Evolutionary conservation across 192 early-diverging fungal genomes (phyloP), one percentile per base, ranked within the genome.

Genomic region (Rhizophagus sp.): DNA sequence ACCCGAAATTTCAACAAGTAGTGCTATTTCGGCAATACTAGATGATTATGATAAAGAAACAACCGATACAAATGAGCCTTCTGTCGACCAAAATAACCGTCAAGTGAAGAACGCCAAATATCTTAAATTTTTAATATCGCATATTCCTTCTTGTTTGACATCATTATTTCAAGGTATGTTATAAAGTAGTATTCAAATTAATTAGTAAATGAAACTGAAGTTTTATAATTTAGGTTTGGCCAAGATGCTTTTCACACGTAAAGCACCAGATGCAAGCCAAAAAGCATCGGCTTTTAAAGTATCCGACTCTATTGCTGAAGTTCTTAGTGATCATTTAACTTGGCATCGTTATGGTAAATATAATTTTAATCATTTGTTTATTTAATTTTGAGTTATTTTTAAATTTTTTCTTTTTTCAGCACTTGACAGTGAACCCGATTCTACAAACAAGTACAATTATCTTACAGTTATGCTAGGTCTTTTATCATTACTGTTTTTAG

Each of bases 71-170:
- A 71, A 63, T 17, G 79, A 69, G 4, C 82, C 82, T 22, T 70
- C 73, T 2, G 79, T 85, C 30, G 85, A 89, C 36, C 83, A 79
- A 11, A 90, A 90, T 39, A 88, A 93, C 70, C 86, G 82, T n/a
- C 86, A 87, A n/a, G 88, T 91, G 41, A 87, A 88, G 80, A 95
- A 95, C 75, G 87, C 89, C 17, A 89, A 90, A 44, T 87, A 83
- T 66, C 89, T 94, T 67, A 90, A 89, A 74, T 83, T 89, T 63
- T 83, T 94, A 15, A 83, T 95, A 17, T 89, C 87, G 1, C 88
- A 95, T 70, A 92, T 94, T 34, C 91, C 92, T 27, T 83, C 84
- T 15, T 86, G 89, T 22, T 71, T 96, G 24, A 85, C 88, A 6
- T 88, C 89, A 2, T 85, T 91, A 57, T 90, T 93, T 78, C 92